Base-by-base conservation (phyloP, 495 filamentous ascomycete species). In the Xylaria bambusicola region DNA sequence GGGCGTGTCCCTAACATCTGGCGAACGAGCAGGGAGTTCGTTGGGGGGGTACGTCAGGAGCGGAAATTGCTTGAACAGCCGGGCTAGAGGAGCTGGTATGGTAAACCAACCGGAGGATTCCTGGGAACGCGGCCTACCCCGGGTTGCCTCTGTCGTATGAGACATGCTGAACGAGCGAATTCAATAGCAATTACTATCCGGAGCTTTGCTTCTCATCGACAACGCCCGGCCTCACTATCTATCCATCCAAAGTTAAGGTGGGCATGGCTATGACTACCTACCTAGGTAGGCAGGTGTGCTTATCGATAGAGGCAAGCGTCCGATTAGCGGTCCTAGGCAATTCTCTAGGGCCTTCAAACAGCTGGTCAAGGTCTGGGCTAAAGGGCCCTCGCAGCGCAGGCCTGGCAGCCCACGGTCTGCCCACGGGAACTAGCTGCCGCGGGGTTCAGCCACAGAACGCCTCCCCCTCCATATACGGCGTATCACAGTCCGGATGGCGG, bases 41-140 rank as follows among this genome's bases (percentile, higher is more conserved):
- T 93, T 91, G 23, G 86, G 64, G n/a, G 88, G 82, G 73, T 96
- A 93, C 17, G 84, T 88, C 31, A 80, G 60, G 38, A 97, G 79
- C 1, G 94, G 94, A 62, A 96, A 93, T 47, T 66, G 72, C 73
- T 94, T 87, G 74, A 98, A 98, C 38, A 98, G 79, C 23, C 74
- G 81, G 71, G 90, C 93, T 61, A 97, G 75, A 4, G 88, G 86
- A 20, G 84, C 71, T 17, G 94, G 94, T 51, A 96, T 82, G 3
- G 82, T 74, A 70, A 93, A 87, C 56, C 61, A 66, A 41, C 62
- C 63, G 31, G 63, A 53, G 2, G 60, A 31, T 38, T 45, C 49
- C 26, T 52, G 31, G 13, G 61, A 61, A 17, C 38, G 65, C 42
- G 68, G 40, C 47, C 23, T 64, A 24, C n/a, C 38, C 36, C 44